These are phyloP conservation scores for Penicillium paneum DNA, from an alignment of 2,329 filamentous ascomycete species.

Conservation along the genomic window DNA sequence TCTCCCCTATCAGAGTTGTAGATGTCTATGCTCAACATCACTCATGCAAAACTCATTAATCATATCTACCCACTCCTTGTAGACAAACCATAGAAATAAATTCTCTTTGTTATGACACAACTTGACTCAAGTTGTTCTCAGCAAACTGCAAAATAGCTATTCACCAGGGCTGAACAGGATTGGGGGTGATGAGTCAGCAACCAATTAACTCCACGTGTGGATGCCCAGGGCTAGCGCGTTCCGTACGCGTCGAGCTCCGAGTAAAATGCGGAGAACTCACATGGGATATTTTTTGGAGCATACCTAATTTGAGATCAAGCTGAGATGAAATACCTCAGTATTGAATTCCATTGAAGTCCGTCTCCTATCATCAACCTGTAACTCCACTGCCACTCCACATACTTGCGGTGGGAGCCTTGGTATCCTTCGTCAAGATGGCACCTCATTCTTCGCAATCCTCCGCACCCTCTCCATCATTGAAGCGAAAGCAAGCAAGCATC, in stretches of 20 bases:
- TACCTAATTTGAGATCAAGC: not conserved
- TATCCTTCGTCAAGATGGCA: slow-evolving; percentile 26
- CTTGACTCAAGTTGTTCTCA: not conserved
- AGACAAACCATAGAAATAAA: not conserved
- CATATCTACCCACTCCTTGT: not conserved
- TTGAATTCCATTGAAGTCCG: not conserved
- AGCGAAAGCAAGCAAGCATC: slow-evolving; percentile 64
- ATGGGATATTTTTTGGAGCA: not conserved
- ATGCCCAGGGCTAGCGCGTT: slow-evolving; percentile 22
- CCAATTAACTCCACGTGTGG: slow-evolving; percentile 18
- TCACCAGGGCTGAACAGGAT: not conserved
- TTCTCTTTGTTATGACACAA: too few species aligned
- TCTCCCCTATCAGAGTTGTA: not conserved
- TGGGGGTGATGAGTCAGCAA: slow-evolving; percentile 18
- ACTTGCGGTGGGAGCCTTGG: not conserved
- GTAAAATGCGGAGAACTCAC: slow-evolving; percentile 15
- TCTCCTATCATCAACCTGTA: not conserved
- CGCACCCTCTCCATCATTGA: slow-evolving; percentile 33
- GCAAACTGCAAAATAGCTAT: not conserved
- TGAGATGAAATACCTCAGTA: not conserved
- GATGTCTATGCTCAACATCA: not conserved
- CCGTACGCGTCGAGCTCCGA: slow-evolving; percentile 35
- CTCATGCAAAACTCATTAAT: too few species aligned
- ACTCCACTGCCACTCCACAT: not conserved
- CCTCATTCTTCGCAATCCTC: slow-evolving; percentile 35